Evolutionary conservation across 2,329 filamentous ascomycete genomes (phyloP), one percentile per base, ranked within the genome.

Genomic region (Pseudogymnoascus sp.): DNA sequence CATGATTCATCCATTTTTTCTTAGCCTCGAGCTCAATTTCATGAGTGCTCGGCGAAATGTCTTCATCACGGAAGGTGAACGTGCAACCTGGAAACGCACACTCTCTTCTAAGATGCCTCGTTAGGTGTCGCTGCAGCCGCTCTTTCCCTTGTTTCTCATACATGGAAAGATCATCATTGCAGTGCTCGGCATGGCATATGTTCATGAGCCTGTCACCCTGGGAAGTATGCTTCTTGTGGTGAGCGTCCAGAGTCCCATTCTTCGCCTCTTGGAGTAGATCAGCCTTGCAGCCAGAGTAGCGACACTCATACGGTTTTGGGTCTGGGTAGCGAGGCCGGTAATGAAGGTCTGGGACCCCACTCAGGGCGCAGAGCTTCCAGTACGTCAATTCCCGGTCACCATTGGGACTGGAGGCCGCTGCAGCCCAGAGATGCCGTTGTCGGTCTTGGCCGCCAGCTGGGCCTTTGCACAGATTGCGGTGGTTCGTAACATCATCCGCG

Each of bases 381-480:
- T 54, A 54, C 9, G 47, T 14, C 47, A 33, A 33, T 3, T 54
- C 47, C 28, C 5, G 47, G 28, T 54, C 47, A 33, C 33, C 25
- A 2, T 30, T 50, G n/a, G 47, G 12, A 33, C 47, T n/a, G 6
- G 20, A 14, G n/a, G 14, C 25, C 20, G 47, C 47, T 20, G 16
- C 25, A 20, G 47, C 47, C 47, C 47, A 54, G 33, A 54, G 47
- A 8, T 33, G 25, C 12, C 9, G 47, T 12, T 54, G 28, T 33
- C 25, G 47, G 47, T 2, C 47, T 14, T 14, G 47, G 5, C 47
- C 28, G 6, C 9, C 28, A 18, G 8, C 6, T 18, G 47, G 33
- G 25, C 47, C 47, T 54, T 54, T 54, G 28, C 47, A 54, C n/a
- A 54, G 28, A 14, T 54, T 54, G n/a, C 47, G 47, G 47, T 54